phyloP scores from a whole-genome alignment of 768 basidiomycete species.

The Favolaschia claudopus region DNA sequence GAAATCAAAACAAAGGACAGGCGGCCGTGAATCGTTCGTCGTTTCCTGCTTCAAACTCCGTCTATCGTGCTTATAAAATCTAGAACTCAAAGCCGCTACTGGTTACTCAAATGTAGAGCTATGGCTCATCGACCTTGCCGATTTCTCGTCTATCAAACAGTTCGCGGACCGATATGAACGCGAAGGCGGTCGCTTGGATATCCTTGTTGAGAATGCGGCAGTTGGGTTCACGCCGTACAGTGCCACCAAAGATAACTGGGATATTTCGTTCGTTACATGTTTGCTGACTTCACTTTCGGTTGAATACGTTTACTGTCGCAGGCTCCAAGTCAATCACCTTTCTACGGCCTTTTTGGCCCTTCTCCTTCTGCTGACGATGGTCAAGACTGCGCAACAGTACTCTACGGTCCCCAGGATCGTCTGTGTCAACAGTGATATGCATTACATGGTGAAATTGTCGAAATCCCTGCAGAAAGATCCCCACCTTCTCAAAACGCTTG shows the following conservation, averaged over 20 bases:
- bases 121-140: slow-evolving; percentile 40
- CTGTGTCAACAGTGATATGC: slow-evolving; percentile 36
- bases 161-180: slow-evolving; percentile 40
- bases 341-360: slow-evolving; percentile 35
- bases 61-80: not conserved
- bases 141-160: slow-evolving; percentile 38
- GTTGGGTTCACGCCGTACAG: slow-evolving; percentile 14
- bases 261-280: slow-evolving; percentile 21
- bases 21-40: not conserved
- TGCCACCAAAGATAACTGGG: slow-evolving; percentile 41
- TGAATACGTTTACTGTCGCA: slow-evolving; percentile 5
- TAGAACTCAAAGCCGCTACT: slow-evolving; percentile 13
- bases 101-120: slow-evolving; percentile 32
- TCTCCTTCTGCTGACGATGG: slow-evolving; percentile 39
- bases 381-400: slow-evolving; percentile 24
- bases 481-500: slow-evolving; percentile 25
- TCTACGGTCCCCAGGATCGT: slow-evolving; percentile 21
- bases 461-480: slow-evolving; percentile 1
- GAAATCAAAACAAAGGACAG: slow-evolving; percentile 22
- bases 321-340: slow-evolving; percentile 43
- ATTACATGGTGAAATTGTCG: slow-evolving; percentile 26
- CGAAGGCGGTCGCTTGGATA: slow-evolving; percentile 32
- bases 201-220: slow-evolving; percentile 41
- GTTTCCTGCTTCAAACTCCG: not conserved
- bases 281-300: not conserved